Percentiles rank a stretch among this genome's conserved stretches.
Evolutionary conservation across 2,329 filamentous ascomycete species (phyloP).

Genomic region (Epichloe scottii): DNA sequence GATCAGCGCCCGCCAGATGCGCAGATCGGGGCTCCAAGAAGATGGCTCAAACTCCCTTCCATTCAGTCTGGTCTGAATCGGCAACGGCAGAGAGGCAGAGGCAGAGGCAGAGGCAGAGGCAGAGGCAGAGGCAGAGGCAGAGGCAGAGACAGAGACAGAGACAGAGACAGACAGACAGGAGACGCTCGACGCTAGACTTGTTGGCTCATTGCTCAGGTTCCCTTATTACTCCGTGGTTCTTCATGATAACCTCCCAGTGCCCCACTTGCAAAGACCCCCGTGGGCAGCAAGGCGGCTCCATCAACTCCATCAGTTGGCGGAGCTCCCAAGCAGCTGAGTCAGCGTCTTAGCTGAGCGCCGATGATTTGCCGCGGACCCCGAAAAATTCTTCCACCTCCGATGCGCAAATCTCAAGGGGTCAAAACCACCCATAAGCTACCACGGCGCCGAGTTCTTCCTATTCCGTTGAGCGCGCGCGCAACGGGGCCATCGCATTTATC

Average conservation of each 20-base stretch:
- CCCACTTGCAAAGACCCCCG: background rate
- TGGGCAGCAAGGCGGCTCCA: background rate
- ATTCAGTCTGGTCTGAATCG: background rate
- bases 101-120: too few species aligned
- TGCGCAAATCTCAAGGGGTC: conserved; percentile 13
- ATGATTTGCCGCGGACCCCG: conserved; percentile 12
- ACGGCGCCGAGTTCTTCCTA: conserved; percentile 33
- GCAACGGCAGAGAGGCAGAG: background rate
- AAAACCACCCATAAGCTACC: conserved; percentile 21
- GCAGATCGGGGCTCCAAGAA: too few species aligned
- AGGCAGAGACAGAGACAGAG: too few species aligned
- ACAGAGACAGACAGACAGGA: background rate
- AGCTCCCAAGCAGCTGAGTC: background rate
- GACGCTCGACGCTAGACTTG: background rate
- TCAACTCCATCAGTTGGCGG: too few species aligned
- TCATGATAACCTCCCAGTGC: background rate
- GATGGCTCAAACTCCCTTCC: too few species aligned
- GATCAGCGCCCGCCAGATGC: too few species aligned
- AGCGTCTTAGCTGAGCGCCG: background rate
- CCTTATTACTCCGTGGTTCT: background rate
- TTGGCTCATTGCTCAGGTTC: background rate
- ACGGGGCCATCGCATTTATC: conserved; percentile 31
- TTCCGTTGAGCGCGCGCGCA: conserved; percentile 25
- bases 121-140: too few species aligned
- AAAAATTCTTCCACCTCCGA: conserved; percentile 26